Conservation (phyloP, 1,284 basidiomycete species). For the Melanopsichium pennsylvanicum region DNA sequence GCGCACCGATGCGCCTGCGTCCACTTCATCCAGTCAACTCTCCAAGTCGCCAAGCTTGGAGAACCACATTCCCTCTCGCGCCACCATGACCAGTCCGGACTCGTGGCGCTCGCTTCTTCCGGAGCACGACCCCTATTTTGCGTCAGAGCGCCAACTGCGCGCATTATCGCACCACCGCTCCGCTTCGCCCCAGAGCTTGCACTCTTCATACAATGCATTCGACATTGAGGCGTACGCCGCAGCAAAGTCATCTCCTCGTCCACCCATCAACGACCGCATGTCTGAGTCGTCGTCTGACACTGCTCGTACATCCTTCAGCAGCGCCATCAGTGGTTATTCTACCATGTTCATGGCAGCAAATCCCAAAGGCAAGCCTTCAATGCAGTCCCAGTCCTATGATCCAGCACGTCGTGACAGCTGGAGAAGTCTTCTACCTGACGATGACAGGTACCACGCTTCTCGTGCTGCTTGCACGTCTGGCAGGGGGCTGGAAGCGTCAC, state of each 20-base stretch:
- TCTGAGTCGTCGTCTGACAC: conserved; percentile 27
- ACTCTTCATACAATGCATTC: conserved; percentile 1
- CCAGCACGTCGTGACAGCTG: conserved; percentile 42
- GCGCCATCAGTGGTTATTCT: conserved; percentile 36
- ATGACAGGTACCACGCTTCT: conserved; percentile 35
- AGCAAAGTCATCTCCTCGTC: conserved; percentile 25
- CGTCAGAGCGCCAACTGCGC: conserved; percentile 21
- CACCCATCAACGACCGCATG: conserved; percentile 11
- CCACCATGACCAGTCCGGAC: conserved; percentile 45
- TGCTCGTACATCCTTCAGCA: conserved; percentile 41
- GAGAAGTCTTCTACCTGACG: conserved; percentile 40
- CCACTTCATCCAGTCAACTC: background rate
- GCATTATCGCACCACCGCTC: conserved; percentile 10
- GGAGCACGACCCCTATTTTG: conserved; percentile 54
- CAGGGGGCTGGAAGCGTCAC: conserved; percentile 6
- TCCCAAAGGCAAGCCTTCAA: conserved; percentile 4
- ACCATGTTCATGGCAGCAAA: conserved; percentile 38
- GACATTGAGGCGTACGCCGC: conserved; percentile 24
- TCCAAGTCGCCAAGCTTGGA: conserved; percentile 11
- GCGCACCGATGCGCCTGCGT: background rate
- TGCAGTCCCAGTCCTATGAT: conserved; percentile 9
- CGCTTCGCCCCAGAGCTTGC: conserved; percentile 22
- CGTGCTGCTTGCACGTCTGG: conserved; percentile 1
- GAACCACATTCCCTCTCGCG: conserved; percentile 5
- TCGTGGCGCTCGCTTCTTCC: conserved; percentile 54